A percentile compares a stretch with the other conserved stretches of the same genome.
Evolutionary conservation across 495 filamentous ascomycete genomes (phyloP).

Genomic region (Pyronema omphalodes): DNA sequence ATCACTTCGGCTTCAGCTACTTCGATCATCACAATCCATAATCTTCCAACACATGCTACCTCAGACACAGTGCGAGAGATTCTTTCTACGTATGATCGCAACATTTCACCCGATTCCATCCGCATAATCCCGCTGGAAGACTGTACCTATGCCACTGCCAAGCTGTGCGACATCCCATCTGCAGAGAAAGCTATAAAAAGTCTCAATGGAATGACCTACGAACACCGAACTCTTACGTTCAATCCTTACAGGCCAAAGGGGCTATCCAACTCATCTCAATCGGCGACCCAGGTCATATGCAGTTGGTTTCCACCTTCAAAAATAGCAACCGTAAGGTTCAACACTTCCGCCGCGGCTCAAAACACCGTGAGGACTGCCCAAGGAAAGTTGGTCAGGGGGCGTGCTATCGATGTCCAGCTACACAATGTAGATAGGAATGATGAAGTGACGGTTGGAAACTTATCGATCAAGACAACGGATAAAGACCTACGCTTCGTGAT

Average conservation of each 20-base stretch:
- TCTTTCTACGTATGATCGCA: constrained; percentile 2
- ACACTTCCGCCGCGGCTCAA: not conserved
- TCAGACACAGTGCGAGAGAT: not conserved
- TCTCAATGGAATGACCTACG: constrained; percentile 6
- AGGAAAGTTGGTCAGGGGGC: constrained; percentile 7
- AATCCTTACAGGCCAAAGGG: constrained; percentile 6
- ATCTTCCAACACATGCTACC: constrained; percentile 1
- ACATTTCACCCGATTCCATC: constrained; percentile 5
- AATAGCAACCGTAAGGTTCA: constrained; percentile 8
- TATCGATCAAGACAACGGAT: constrained; percentile 6
- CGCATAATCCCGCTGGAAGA: constrained; percentile 1
- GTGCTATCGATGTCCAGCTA: constrained; percentile 8
- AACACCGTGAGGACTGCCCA: not conserved
- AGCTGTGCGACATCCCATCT: constrained; percentile 1
- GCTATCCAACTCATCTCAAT: constrained; percentile 6
- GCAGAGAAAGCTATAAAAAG: constrained; percentile 5
- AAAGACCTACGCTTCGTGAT: constrained; percentile 7
- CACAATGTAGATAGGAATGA: not conserved
- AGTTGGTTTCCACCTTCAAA: constrained; percentile 14
- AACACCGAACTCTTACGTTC: constrained; percentile 6
- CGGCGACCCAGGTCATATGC: constrained; percentile 14
- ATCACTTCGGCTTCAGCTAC: constrained; percentile 4
- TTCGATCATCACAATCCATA: constrained; percentile 10
- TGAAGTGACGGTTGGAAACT: constrained; percentile 1
- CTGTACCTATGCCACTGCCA: constrained; percentile 8